These are phyloP conservation scores for Cyberlindnera americana DNA, from an alignment of 805 yeast species.

Conservation along the genomic window DNA sequence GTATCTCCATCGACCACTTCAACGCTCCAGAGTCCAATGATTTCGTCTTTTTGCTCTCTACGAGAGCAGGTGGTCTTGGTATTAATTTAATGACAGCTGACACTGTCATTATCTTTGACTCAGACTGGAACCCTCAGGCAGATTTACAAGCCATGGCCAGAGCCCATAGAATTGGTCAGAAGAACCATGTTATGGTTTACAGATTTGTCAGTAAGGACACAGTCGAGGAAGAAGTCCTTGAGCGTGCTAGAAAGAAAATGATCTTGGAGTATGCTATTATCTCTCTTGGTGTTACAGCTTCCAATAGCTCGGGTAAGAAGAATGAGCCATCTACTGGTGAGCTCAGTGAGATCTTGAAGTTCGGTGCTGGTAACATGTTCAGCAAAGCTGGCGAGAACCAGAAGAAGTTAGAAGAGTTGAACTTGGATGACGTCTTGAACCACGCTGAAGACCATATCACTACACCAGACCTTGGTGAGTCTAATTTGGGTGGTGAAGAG, in stretches of 20 bases:
- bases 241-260: conserved; percentile 97
- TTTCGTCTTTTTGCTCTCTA: conserved; percentile 82
- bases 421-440: conserved; percentile 90
- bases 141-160: conserved; percentile 99
- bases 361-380: conserved; percentile 99
- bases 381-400: conserved; percentile 89
- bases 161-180: conserved; percentile 99
- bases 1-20: conserved; percentile 94
- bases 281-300: conserved; percentile 90
- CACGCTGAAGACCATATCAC: conserved; percentile 98
- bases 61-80: conserved; percentile 99
- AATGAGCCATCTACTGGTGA: conserved; percentile 81
- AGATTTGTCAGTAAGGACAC: conserved; percentile 98
- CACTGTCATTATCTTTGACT: conserved; percentile 95
- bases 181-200: conserved; percentile 95
- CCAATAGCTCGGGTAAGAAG: conserved; percentile 39
- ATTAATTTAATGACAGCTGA: conserved; percentile 99
- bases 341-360: conserved; percentile 87
- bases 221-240: conserved; percentile 95
- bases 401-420: conserved; percentile 90
- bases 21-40: conserved; percentile 92
- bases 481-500: conserved; percentile 98
- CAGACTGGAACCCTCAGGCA: conserved; percentile 99
- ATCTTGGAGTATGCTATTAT: conserved; percentile 96
- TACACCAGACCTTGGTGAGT: conserved; percentile 93